Conservation (phyloP, 148 eudicot genomes). For the Suaeda aralocaspica region DNA sequence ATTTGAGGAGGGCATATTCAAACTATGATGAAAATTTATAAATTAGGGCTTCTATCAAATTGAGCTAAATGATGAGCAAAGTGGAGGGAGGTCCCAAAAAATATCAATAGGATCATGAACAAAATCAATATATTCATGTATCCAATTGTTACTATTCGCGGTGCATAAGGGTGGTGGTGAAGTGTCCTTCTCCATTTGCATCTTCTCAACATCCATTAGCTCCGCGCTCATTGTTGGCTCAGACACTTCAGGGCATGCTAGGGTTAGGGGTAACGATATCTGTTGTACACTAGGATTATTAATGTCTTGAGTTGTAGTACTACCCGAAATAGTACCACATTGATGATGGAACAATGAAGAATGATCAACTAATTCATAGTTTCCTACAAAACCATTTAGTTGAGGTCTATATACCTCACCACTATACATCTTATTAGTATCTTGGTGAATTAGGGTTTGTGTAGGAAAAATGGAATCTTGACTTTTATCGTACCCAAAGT, state of each 20-base stretch:
- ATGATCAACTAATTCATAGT: conserved; percentile 27
- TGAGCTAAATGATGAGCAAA: conserved; percentile 40
- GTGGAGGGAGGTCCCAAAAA: conserved; percentile 75
- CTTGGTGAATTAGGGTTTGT: conserved; percentile 20
- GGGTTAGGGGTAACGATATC: conserved; percentile 15
- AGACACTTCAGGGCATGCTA: conserved; percentile 21
- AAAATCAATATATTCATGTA: conserved; percentile 51
- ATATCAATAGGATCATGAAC: conserved; percentile 52
- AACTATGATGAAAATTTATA: neutral
- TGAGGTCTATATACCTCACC: conserved; percentile 70
- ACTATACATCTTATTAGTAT: conserved; percentile 28
- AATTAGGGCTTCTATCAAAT: conserved; percentile 11
- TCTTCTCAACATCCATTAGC: conserved; percentile 42
- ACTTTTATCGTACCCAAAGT: conserved; percentile 12
- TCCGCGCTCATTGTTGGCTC: conserved; percentile 26
- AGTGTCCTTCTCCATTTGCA: conserved; percentile 64
- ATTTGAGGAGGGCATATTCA: neutral
- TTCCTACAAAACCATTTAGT: conserved; percentile 36
- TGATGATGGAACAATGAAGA: conserved; percentile 19
- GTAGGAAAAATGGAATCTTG: conserved; percentile 15
- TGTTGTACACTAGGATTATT: conserved; percentile 15
- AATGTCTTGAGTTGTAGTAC: conserved; percentile 18
- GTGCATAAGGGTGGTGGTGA: conserved; percentile 43
- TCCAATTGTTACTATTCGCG: conserved; percentile 33
- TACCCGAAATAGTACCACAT: conserved; percentile 31